Evolutionary conservation across 306 rosid genomes (phyloP).

Genomic region (Senna tora): DNA sequence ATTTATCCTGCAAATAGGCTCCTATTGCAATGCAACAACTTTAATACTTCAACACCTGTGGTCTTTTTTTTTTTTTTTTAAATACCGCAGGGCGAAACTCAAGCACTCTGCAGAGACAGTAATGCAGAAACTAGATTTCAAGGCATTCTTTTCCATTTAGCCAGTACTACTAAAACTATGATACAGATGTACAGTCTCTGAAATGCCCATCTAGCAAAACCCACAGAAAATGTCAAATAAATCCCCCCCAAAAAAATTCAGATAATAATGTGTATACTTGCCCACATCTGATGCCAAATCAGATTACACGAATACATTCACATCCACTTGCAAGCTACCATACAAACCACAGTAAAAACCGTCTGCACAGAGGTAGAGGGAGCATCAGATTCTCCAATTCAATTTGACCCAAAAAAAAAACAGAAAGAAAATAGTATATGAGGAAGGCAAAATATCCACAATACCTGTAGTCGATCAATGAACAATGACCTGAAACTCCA

Average conservation of each 20-base stretch:
- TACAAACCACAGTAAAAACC: constrained; percentile 43
- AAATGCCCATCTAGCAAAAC: constrained; percentile 47
- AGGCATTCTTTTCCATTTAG: constrained; percentile 51
- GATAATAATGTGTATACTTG: constrained; percentile 48
- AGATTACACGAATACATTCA: constrained; percentile 48
- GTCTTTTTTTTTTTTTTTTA: constrained; percentile 26
- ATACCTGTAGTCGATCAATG: constrained; percentile 53
- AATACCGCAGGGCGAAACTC: constrained; percentile 23
- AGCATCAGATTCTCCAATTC: constrained; percentile 30
- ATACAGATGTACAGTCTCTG: constrained; percentile 61
- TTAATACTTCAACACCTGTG: constrained; percentile 26
- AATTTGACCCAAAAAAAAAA: not conserved
- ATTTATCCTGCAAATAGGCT: not conserved
- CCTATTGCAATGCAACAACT: constrained; percentile 20
- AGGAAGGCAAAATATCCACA: constrained; percentile 22
- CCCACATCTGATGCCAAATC: constrained; percentile 53
- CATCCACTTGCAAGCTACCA: constrained; percentile 49
- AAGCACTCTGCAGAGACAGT: constrained; percentile 37
- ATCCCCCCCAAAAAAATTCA: constrained; percentile 38
- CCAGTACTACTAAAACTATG: constrained; percentile 51
- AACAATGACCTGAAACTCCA: constrained; percentile 35
- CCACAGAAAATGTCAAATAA: constrained; percentile 51
- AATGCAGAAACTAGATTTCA: constrained; percentile 30
- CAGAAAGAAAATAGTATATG: not conserved
- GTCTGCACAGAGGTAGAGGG: constrained; percentile 42